Evolutionary conservation across 2,329 filamentous ascomycete species (phyloP).

Genomic region (Pseudopithomyces maydicus): DNA sequence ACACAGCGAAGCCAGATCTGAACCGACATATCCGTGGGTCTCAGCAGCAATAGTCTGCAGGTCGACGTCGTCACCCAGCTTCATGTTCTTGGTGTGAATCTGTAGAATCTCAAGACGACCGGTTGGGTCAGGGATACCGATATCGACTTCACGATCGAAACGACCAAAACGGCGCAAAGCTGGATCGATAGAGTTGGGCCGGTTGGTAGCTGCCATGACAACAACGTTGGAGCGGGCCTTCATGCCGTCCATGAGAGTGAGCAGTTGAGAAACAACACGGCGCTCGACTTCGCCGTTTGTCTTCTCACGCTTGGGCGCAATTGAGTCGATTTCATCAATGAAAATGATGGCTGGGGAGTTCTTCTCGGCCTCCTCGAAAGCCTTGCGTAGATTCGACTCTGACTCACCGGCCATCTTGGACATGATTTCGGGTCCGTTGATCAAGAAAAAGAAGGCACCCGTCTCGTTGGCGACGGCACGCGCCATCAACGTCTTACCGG

Average conservation of each 20-base stretch:
- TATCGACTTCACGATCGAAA: slow-evolving; percentile 98
- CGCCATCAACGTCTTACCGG: slow-evolving; percentile 99
- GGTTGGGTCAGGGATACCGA: slow-evolving; percentile 96
- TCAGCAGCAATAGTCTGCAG: slow-evolving; percentile 95
- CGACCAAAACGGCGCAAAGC: slow-evolving; percentile 96
- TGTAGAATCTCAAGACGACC: slow-evolving; percentile 98
- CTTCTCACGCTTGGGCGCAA: slow-evolving; percentile 99
- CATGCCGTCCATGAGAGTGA: slow-evolving; percentile 99
- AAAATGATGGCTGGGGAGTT: slow-evolving; percentile 99
- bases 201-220: slow-evolving; percentile 98
- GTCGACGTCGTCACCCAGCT: slow-evolving; percentile 94
- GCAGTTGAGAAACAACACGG: slow-evolving; percentile 94
- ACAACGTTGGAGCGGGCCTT: slow-evolving; percentile 98
- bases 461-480: slow-evolving; percentile 99
- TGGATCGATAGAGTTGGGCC: slow-evolving; percentile 97
- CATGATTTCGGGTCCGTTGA: slow-evolving; percentile 99
- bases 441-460: slow-evolving; percentile 98
- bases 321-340: slow-evolving; percentile 99
- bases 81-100: slow-evolving; percentile 99
- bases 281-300: slow-evolving; percentile 99
- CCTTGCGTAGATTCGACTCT: slow-evolving; percentile 96
- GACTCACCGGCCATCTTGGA: slow-evolving; percentile 99
- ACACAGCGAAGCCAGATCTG: slow-evolving; percentile 96
- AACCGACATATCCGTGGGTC: slow-evolving; percentile 98
- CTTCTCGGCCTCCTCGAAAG: slow-evolving; percentile 99